A percentile compares a stretch with the other conserved stretches of the same genome.
These are phyloP conservation scores for Fomes fomentarius DNA, from an alignment of 1,284 basidiomycete species.

Conservation along the genomic window DNA sequence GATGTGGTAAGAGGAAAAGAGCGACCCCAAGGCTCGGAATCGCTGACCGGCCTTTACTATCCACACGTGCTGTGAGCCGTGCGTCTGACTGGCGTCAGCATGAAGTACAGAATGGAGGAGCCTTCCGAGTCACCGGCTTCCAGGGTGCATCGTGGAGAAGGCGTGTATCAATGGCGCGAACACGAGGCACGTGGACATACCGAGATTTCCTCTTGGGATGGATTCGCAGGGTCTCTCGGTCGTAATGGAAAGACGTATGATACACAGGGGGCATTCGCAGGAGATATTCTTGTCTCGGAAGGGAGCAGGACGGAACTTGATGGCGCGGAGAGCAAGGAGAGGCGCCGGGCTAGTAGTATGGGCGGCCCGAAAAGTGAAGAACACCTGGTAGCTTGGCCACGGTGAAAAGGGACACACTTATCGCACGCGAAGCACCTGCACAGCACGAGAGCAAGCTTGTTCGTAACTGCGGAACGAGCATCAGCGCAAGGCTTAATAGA, in stretches of 20 bases:
- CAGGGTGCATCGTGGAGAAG: slow-evolving; percentile 24
- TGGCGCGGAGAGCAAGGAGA: too few relatives aligned
- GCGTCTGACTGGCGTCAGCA: slow-evolving; percentile 26
- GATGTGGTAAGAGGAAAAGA: slow-evolving; percentile 26
- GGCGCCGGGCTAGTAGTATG: background rate
- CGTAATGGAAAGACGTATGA: slow-evolving; percentile 5
- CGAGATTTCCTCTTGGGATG: slow-evolving; percentile 18
- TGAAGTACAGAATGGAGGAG: slow-evolving; percentile 20
- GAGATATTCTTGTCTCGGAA: slow-evolving; percentile 13
- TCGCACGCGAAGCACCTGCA: slow-evolving; percentile 6
- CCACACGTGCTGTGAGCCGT: slow-evolving; percentile 26
- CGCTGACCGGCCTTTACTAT: slow-evolving; percentile 19
- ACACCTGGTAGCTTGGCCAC: background rate
- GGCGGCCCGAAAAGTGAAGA: background rate
- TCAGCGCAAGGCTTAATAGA: slow-evolving; percentile 11
- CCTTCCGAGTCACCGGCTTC: slow-evolving; percentile 22
- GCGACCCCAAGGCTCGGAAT: slow-evolving; percentile 20
- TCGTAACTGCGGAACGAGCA: slow-evolving; percentile 11
- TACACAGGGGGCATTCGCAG: slow-evolving; percentile 7
- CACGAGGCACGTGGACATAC: slow-evolving; percentile 28
- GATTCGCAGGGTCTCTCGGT: slow-evolving; percentile 12
- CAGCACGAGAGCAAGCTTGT: slow-evolving; percentile 1
- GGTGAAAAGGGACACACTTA: background rate
- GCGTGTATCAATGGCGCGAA: slow-evolving; percentile 31
- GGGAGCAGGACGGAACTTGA: too few relatives aligned